Base-by-base conservation (phyloP, 1,284 basidiomycete species). In the Trichosporon faecale region DNA sequence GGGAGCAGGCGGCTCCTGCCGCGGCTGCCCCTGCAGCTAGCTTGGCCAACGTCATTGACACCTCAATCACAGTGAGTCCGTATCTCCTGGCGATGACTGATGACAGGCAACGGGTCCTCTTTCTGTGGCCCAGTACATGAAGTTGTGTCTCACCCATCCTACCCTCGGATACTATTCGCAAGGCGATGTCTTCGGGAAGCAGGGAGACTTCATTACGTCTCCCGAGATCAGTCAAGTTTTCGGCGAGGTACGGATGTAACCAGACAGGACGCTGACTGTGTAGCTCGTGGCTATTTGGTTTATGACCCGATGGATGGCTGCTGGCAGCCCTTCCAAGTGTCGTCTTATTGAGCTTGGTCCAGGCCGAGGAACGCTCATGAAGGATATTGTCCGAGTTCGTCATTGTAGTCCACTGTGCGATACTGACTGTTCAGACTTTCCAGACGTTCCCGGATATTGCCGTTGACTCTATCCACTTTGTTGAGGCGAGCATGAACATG, bases 211-310 rank as follows among this genome's bases (percentile, higher is more conserved):
- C 78, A 91, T 94, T 49, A 99, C 97, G 1, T 94, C 91, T 73
- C 97, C 97, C 1, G 97, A 99, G 80, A 98, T 99, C 68, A 93
- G 90, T 76, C 95, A 98, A 81, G 89, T 94, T 0, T 99, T 99
- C 82, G 97, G 97, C 73, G 96, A 99, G 89, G 94, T 95, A 78
- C 71, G 87, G 79, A 11, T 14, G 37, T 40, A 16, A 1, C 29
- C 4, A 0, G 9, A 18, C 49, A 2, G 14, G 3, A 29, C 31
- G n/a, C 37, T 61, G 21, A 65, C 37, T 57, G 35, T 23, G 0
- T 84, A 95, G 94, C 87, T 96, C 14, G 84, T 96, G 14, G 94
- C 88, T 0, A 85, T 96, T 66, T 98, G 94, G 93, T 86, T 94
- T 66, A 81, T 96, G 44, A 90, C 89, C 0, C 90, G 91, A 75